Evolutionary conservation across 768 basidiomycete species (phyloP), one percentile per base, ranked within the genome.

Genomic region (Pholiota conissans): DNA sequence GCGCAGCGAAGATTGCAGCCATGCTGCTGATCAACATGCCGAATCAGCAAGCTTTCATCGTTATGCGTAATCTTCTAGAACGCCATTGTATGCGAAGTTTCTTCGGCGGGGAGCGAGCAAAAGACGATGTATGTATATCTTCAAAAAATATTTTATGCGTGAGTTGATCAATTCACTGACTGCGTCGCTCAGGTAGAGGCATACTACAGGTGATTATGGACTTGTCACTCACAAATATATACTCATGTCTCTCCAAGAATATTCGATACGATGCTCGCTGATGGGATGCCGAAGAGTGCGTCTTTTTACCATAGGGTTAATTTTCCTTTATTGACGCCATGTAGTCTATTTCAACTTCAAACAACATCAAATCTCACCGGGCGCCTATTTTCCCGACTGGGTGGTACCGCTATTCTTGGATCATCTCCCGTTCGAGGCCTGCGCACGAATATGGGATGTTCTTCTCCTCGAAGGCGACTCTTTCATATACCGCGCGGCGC

Each of bases 321-420:
- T 35, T 54, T 24, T 5, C 13, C 37, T 46, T 62, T 46, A 63
- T 49, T 56, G 30, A 51, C 46, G 34, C 16, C 3, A 47, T 22
- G 14, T 24, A 94, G 93, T 96, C 60, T 95, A 93, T 70, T 91
- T 93, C 75, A 95, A 95, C 74, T 95, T 95, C 74, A 93, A 95
- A 69, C 91, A 94, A 65, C 91, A 95, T 68, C 91, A 94, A 61
- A 84, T 96, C 65, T 89, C 93, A 1, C 93, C 94, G 1, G 75
- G 85, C 2, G 80, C 85, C n/a, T 96, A 95, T 75, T 77, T 96
- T 14, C 83, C 80, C 0, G 86, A 87, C 57, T 96, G 94, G 94
- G 64, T 96, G 26, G 65, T 89, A 28, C 85, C 93, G 0, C 74
- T 94, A 14, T 96, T 93, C 69, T 72, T 93, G 34, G 81, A 91